Conservation (phyloP, 805 yeast genomes). For the Ogataea paraovalis region DNA sequence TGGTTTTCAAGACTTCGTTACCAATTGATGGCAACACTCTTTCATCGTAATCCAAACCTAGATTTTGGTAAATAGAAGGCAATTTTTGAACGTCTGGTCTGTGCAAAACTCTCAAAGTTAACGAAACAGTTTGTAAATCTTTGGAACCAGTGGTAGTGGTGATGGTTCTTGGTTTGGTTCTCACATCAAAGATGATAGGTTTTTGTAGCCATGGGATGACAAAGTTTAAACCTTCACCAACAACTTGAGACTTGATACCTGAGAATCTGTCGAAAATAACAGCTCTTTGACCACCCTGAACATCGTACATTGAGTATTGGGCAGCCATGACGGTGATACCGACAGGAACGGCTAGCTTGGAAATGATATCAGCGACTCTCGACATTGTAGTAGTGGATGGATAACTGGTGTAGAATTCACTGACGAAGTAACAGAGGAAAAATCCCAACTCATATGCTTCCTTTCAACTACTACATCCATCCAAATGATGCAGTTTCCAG, state of each 20-base stretch:
- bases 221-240: conserved; percentile 97
- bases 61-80: conserved; percentile 83
- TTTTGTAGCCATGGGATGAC: conserved; percentile 93
- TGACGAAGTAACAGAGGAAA: not conserved
- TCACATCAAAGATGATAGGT: conserved; percentile 85
- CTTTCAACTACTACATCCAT: no score
- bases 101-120: conserved; percentile 89
- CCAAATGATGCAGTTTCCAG: no score
- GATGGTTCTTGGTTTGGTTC: conserved; percentile 93
- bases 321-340: conserved; percentile 68
- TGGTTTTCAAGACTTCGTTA: conserved; percentile 92
- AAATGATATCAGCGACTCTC: conserved; percentile 36
- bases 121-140: conserved; percentile 91
- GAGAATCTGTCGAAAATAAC: conserved; percentile 87
- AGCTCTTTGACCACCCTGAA: conserved; percentile 88
- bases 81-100: conserved; percentile 84
- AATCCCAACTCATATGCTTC: no score
- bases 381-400: conserved; percentile 30
- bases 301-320: conserved; percentile 87
- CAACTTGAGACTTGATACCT: conserved; percentile 84
- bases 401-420: not conserved
- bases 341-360: conserved; percentile 61
- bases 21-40: conserved; percentile 95
- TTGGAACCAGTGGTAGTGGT: conserved; percentile 95
- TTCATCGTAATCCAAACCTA: conserved; percentile 95